Evolutionary conservation across 1,284 basidiomycete genomes (phyloP), one percentile per base, ranked within the genome.

Genomic region (Sporisorium scitamineum): DNA sequence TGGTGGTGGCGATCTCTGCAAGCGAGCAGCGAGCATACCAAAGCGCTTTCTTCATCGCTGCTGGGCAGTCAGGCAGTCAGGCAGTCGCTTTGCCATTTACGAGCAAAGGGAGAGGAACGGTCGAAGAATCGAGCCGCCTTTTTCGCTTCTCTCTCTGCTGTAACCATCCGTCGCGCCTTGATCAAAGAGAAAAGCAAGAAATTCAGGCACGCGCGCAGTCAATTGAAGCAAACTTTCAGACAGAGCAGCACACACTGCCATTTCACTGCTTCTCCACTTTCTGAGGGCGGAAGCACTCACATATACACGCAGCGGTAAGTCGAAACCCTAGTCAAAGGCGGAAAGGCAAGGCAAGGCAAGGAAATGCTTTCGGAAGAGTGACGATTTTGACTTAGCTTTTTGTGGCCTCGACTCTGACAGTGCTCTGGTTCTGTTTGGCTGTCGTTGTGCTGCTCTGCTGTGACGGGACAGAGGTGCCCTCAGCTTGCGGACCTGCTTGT

Each of bases 101-200:
- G n/a, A n/a, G n/a, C 39, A 31, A 27, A 50, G 48, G n/a, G 31
- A 31, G 14, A 31, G 47, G 9, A 31, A 29, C 29, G 29, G 24
- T 22, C 24, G 7, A 29, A 31, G 31, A 48, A 10, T 27, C 18
- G n/a, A 48, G 48, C 29, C 13, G 29, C 14, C 8, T 20, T 50
- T n/a, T 50, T 27, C 48, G 27, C 7, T 48, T 13, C 20, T 10
- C 4, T 22, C 14, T n/a, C 29, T 31, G 42, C 48, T 42, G 56
- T 58, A 58, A 32, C 56, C 56, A 58, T 58, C 56, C 56, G 56
- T 58, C 56, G 56, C 47, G 56, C 13, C 27, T 11, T 52, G 18
- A 51, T 20, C 51, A 37, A 22, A 29, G 29, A 14, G 20, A 52
- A 37, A 34, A 32, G 20, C 18, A 14, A 34, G n/a, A 29, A 50